These are phyloP conservation scores for Apiospora marii DNA, from an alignment of 2,329 filamentous ascomycete species.

Conservation along the genomic window DNA sequence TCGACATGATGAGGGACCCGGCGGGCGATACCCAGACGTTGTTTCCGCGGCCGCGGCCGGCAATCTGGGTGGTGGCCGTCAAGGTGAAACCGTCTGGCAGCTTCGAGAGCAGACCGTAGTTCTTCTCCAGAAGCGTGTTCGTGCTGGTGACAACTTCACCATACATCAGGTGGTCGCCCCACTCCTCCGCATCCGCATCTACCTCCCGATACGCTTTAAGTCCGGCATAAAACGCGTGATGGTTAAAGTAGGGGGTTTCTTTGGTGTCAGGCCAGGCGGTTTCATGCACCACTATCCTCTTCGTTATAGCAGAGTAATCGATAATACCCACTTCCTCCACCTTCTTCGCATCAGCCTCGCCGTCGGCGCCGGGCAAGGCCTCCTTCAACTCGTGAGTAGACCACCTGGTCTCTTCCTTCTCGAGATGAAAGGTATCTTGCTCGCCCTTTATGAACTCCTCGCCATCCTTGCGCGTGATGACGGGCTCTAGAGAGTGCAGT, in stretches of 20 bases:
- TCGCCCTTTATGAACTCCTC: conserved; percentile 80
- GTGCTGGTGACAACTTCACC: conserved; percentile 94
- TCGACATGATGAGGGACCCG: conserved; percentile 87
- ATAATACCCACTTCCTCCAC: conserved; percentile 63
- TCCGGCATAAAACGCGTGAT: conserved; percentile 78
- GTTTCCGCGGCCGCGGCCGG: conserved; percentile 84
- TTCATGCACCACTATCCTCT: conserved; percentile 78
- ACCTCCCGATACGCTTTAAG: conserved; percentile 71
- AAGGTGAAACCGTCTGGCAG: conserved; percentile 88
- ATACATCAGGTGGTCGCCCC: conserved; percentile 83
- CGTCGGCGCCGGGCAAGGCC: conserved; percentile 50
- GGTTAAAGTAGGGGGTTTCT: conserved; percentile 86
- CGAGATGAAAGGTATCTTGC: conserved; percentile 82
- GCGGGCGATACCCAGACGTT: conserved; percentile 96
- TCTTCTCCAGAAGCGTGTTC: conserved; percentile 92
- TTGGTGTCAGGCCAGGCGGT: conserved; percentile 71
- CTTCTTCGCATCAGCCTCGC: conserved; percentile 21
- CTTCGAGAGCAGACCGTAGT: conserved; percentile 76
- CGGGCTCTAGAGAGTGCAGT: conserved; percentile 70
- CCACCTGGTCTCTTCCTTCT: conserved; percentile 70
- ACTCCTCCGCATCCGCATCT: conserved; percentile 65
- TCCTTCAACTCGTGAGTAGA: conserved; percentile 62
- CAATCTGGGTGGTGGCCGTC: conserved; percentile 86
- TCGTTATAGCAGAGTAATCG: conserved; percentile 78
- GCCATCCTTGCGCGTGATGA: conserved; percentile 70